phyloP scores from a whole-genome alignment of 164 flowering plant genomes.

The Taxillus chinensis region DNA sequence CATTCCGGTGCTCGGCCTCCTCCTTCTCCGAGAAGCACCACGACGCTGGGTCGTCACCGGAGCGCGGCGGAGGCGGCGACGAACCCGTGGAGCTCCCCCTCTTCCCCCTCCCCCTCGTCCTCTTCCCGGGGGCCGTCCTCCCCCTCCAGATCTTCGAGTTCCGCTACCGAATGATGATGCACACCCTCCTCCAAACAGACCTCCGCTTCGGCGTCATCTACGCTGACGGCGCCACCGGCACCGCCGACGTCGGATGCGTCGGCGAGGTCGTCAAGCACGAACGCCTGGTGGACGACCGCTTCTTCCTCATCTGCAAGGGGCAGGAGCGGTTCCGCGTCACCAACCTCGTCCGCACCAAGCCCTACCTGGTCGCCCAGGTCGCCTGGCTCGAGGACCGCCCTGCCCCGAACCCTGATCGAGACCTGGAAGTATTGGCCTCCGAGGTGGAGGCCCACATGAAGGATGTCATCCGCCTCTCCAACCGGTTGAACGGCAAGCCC shows the following conservation, averaged over 20 bases:
- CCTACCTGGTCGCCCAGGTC: conserved; percentile 80
- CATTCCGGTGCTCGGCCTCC: conserved; percentile 59
- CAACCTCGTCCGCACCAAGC: conserved; percentile 58
- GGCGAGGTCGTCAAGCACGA: conserved; percentile 95
- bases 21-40: conserved; percentile 62
- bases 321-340: conserved; percentile 83
- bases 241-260: conserved; percentile 88
- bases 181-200: conserved; percentile 86
- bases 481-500: conserved; percentile 78
- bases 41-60: conserved; percentile 24
- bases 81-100: conserved; percentile 81
- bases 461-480: conserved; percentile 82
- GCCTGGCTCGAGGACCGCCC: conserved; percentile 90
- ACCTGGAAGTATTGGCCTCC: conserved; percentile 49
- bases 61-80: conserved; percentile 20
- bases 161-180: conserved; percentile 98
- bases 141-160: conserved; percentile 94
- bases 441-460: conserved; percentile 87
- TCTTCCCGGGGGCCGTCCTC: conserved; percentile 91
- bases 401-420: conserved; percentile 43
- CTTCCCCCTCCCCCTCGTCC: conserved; percentile 89
- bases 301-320: conserved; percentile 92
- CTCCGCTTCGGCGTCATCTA: conserved; percentile 90
- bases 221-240: conserved; percentile 57
- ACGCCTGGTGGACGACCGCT: conserved; percentile 84